Evolutionary conservation across 1,284 basidiomycete species (phyloP), one percentile per base, ranked within the genome.

Genomic region (Ceratobasidium sp.): DNA sequence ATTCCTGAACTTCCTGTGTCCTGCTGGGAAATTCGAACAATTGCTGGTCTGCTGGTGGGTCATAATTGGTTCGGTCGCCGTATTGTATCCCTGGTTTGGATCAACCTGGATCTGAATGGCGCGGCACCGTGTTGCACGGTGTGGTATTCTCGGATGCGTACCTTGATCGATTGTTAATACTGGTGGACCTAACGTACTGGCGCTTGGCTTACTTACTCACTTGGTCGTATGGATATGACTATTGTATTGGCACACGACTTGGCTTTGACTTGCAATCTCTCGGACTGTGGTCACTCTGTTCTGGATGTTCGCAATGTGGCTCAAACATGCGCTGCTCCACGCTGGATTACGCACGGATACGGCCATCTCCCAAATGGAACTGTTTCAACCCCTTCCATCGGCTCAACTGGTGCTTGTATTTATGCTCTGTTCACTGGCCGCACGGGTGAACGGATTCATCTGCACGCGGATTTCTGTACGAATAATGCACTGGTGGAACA

Each of bases 11-110:
- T 7, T 33, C 60, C 39, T 63, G 10, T 33, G 15, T 39, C 26
- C 26, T n/a, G 64, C 15, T 49, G 64, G 33, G n/a, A n/a, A n/a
- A 23, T 64, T 63, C 60, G 60, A 63, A 63, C 20, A 51, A 46
- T 44, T 44, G 42, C 5, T 23, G 49, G 26, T 67, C 20, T 46
- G 13, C n/a, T 40, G 56, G 61, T 44, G 20, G 10, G 23, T 64
- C 42, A 13, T 39, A 1, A 67, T 33, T 67, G 64, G 64, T 46
- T n/a, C 23, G 42, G 42, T 63, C 60, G 60, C 56, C 56, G 56
- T 28, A 10, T 28, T 33, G 18, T 33, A 28, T 60, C 39, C 33
- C 39, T 26, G 60, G 20, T 39, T 39, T 63, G 10, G 28, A 42
- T 18, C 39, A 13, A 42, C 60, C 9, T n/a, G 10, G 7, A 12